Percentiles rank a stretch among this genome's conserved stretches.
These are phyloP conservation scores for Aspergillus neoniger DNA, from an alignment of 2,329 filamentous ascomycete species.

Conservation along the genomic window DNA sequence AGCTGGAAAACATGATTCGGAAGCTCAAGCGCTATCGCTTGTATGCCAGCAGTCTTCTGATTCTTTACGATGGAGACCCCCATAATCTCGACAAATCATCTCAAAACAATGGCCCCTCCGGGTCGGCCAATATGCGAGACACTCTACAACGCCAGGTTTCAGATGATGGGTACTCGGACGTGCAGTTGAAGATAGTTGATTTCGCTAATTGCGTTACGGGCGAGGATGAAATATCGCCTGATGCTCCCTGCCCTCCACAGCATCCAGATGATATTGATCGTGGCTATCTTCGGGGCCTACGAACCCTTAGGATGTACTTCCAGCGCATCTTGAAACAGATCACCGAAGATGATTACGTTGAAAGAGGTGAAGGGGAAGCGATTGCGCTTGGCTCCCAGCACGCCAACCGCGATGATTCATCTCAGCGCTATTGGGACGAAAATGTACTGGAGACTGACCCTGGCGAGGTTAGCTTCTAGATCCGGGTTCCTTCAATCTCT, in stretches of 20 bases:
- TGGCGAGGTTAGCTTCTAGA: conserved; percentile 47
- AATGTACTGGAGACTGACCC: conserved; percentile 46
- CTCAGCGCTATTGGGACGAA: conserved; percentile 44
- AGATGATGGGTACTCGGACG: conserved; percentile 42
- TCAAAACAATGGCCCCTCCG: conserved; percentile 24
- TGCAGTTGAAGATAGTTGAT: conserved; percentile 93
- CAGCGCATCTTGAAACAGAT: conserved; percentile 82
- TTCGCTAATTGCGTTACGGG: conserved; percentile 97
- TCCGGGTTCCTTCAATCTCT: neutral
- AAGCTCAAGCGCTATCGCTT: conserved; percentile 84
- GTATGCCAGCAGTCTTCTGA: conserved; percentile 90
- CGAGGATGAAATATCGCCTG: conserved; percentile 65
- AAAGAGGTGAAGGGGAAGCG: conserved; percentile 47
- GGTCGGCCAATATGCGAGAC: conserved; percentile 33
- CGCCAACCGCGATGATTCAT: conserved; percentile 31
- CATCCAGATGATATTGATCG: conserved; percentile 79
- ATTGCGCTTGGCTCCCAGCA: conserved; percentile 39
- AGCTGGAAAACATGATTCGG: conserved; percentile 80
- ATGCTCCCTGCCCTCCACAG: conserved; percentile 72
- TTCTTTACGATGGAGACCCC: conserved; percentile 87
- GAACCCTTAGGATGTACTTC: conserved; percentile 80
- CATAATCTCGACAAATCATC: conserved; percentile 26
- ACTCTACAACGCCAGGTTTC: conserved; percentile 32
- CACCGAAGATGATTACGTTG: conserved; percentile 47
- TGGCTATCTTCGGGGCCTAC: conserved; percentile 83